phyloP scores from a whole-genome alignment of 352 stramenopile genomes.

The Phytophthora uliginosa region DNA sequence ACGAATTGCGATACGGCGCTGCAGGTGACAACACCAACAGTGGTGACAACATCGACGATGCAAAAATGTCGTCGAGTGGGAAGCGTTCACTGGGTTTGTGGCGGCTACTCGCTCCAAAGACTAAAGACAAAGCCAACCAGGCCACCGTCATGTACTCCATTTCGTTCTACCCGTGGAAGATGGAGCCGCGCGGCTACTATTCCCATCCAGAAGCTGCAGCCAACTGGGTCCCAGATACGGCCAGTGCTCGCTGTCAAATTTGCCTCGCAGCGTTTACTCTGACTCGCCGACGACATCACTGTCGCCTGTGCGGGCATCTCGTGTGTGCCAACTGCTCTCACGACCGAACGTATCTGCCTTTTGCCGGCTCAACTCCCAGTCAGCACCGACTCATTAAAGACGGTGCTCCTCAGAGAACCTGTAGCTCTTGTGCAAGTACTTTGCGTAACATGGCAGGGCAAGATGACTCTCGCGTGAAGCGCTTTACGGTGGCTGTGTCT shows the following conservation, averaged over 20 bases:
- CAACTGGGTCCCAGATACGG: conserved; percentile 79
- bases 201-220: conserved; percentile 73
- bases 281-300: conserved; percentile 87
- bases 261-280: conserved; percentile 67
- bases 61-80: conserved; percentile 9
- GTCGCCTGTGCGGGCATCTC: conserved; percentile 77
- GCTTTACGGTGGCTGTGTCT: conserved; percentile 49
- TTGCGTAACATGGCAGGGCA: conserved; percentile 73
- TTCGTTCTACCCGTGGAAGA: conserved; percentile 84
- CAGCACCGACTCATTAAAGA: conserved; percentile 81
- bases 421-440: conserved; percentile 68
- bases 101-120: conserved; percentile 27
- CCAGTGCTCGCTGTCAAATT: conserved; percentile 71
- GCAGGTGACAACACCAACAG: conserved; percentile 8
- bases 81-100: conserved; percentile 25
- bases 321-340: conserved; percentile 78
- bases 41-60: conserved; percentile 20
- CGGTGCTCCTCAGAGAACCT: conserved; percentile 76
- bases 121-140: conserved; percentile 20
- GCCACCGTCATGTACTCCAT: conserved; percentile 72
- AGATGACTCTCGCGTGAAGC: conserved; percentile 65
- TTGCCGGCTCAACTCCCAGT: conserved; percentile 49
- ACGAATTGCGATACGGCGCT: background rate
- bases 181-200: conserved; percentile 75
- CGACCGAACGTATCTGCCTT: conserved; percentile 76